Evolutionary conservation across 2,329 filamentous ascomycete genomes (phyloP).

Genomic region (Dactylellina leptospora): DNA sequence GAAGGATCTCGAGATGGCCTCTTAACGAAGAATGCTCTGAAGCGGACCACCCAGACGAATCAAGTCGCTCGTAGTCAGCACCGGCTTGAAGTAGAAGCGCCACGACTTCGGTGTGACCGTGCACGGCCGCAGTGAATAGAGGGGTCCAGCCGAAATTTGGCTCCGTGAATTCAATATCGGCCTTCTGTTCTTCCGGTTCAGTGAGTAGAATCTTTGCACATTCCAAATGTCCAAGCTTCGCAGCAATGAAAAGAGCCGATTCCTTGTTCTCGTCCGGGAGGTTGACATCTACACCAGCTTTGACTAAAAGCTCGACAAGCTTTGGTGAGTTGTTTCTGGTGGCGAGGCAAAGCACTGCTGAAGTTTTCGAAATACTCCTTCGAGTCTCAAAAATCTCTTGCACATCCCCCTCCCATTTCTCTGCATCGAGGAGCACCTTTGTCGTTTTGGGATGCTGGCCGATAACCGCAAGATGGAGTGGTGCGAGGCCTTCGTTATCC

Average conservation of each 20-base stretch:
- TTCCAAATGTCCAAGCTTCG: slow-evolving; percentile 82
- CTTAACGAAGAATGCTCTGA: slow-evolving; percentile 91
- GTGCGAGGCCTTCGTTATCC: slow-evolving; percentile 88
- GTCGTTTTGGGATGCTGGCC: slow-evolving; percentile 90
- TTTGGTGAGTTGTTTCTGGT: slow-evolving; percentile 84
- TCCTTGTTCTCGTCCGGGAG: slow-evolving; percentile 90
- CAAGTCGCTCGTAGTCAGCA: slow-evolving; percentile 75
- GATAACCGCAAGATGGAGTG: slow-evolving; percentile 89
- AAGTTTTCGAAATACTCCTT: slow-evolving; percentile 79
- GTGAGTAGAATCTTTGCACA: slow-evolving; percentile 80
- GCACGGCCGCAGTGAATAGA: slow-evolving; percentile 82
- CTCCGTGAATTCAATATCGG: slow-evolving; percentile 79
- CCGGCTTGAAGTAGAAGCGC: slow-evolving; percentile 80
- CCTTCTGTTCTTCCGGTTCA: slow-evolving; percentile 74
- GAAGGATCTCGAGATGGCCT: slow-evolving; percentile 84
- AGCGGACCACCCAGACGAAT: slow-evolving; percentile 92
- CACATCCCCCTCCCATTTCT: slow-evolving; percentile 75
- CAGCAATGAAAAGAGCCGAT: slow-evolving; percentile 89
- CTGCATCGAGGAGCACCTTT: slow-evolving; percentile 78
- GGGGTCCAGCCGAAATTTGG: slow-evolving; percentile 92
- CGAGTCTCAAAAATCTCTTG: slow-evolving; percentile 70
- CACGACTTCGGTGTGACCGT: slow-evolving; percentile 79
- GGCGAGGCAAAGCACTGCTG: slow-evolving; percentile 85
- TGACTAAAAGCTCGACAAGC: slow-evolving; percentile 86
- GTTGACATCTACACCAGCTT: slow-evolving; percentile 91